A percentile compares a stretch with the other conserved stretches of the same genome.
Evolutionary conservation across 805 yeast species (phyloP).

Genomic region (Yamadazyma laniorum): DNA sequence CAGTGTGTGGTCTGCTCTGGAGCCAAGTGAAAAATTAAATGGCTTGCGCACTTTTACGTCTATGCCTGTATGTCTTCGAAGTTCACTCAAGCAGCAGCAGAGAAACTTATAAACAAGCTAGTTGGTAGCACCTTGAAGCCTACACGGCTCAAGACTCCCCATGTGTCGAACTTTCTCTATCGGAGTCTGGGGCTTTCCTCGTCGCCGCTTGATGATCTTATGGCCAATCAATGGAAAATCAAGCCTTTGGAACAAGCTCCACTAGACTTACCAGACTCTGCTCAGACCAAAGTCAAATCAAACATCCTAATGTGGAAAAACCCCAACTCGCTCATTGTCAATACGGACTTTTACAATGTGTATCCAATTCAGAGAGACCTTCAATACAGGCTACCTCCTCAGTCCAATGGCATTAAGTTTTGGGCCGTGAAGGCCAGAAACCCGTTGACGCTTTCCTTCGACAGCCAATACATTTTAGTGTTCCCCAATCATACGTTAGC

Average conservation of each 20-base stretch:
- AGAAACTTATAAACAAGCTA: not conserved
- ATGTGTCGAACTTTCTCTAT: not conserved
- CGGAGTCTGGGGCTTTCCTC: not conserved
- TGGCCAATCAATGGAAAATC: not conserved
- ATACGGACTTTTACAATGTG: conserved; percentile 39
- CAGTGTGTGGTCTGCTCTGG: no score
- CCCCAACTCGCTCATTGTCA: conserved; percentile 34
- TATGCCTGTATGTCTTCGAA: not conserved
- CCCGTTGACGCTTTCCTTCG: conserved; percentile 41
- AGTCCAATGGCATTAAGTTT: conserved; percentile 27
- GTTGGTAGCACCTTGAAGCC: not conserved
- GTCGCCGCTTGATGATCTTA: conserved; percentile 1
- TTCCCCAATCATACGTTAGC: conserved; percentile 51
- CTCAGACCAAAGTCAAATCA: conserved; percentile 10
- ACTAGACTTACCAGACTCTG: conserved; percentile 19
- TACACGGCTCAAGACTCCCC: not conserved
- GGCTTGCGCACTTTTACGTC: no score
- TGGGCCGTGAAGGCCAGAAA: conserved; percentile 50
- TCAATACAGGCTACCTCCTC: conserved; percentile 22
- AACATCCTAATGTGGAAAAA: conserved; percentile 40
- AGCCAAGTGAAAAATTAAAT: no score
- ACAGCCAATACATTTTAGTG: conserved; percentile 52
- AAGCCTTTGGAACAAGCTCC: conserved; percentile 25
- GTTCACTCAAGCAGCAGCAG: not conserved
- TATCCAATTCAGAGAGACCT: conserved; percentile 36